Evolutionary conservation across 2,329 filamentous ascomycete species (phyloP), one percentile per base, ranked within the genome.

Genomic region (Diaporthe helianthi): DNA sequence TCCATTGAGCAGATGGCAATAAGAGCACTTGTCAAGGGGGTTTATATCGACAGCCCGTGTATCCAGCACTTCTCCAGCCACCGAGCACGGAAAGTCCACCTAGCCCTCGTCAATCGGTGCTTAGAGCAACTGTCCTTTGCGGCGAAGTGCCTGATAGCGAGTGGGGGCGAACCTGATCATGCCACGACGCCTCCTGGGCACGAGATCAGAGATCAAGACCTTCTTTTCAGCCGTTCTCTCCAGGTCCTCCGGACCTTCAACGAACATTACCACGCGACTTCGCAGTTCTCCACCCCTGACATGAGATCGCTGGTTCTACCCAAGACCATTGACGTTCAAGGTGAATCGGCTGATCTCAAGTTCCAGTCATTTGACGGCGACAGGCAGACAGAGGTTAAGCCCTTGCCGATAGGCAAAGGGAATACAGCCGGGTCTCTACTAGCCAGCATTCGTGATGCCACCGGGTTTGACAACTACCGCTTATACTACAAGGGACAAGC

Each of bases 391-490:
- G 87, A 87, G 15, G 85, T 93, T 31, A 85, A 85, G 73, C 82
- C 84, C 1, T 79, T 96, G 36, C 82, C 82, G 33, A 90, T 96
- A 73, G 92, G 92, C 0, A 85, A 86, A 53, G 84, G 87, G 31
- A 93, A 94, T 69, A 96, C 92, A 0, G 86, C 88, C 8, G 86
- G 87, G 1, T 90, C 92, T 51, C 81, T 97, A 6, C 83, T 92
- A 36, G 88, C 89, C 22, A 89, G 85, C 69, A 79, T 97, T 49
- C 85, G 87, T 38, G 85, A 89, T 70, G 86, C 86, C 19, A 95
- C 92, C 0, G 91, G 92, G 0, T 96, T 94, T 76, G 87, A 89
- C 6, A 93, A 92, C 74, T 92, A 93, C 74, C 89, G 88, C 4
- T 83, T 93, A 1, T 95, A 93, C 76, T 90, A 89, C 72, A 86